phyloP scores from a whole-genome alignment of 306 rosid genomes.

The Lablab purpureus region DNA sequence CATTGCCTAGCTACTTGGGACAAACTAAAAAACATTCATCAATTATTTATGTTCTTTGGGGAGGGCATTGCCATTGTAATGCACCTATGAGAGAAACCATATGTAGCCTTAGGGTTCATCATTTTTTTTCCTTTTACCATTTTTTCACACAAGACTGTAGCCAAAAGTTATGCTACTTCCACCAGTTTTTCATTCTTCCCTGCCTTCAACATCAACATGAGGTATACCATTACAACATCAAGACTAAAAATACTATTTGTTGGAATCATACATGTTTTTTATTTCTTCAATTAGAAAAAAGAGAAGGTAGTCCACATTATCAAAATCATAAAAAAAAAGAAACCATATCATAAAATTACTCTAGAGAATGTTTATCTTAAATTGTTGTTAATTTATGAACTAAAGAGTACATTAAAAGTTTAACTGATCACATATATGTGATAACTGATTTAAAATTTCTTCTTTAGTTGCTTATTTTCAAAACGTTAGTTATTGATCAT shows the following conservation, averaged over 20 bases:
- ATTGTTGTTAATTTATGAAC: not conserved
- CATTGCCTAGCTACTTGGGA: slow-evolving; percentile 48
- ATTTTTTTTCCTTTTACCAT: not conserved
- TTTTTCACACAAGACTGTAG: slow-evolving; percentile 22
- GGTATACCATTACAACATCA: too few relatives aligned
- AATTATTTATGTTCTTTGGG: slow-evolving; percentile 50
- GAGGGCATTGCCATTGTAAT: slow-evolving; percentile 37
- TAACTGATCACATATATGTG: not conserved
- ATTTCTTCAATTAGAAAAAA: too few relatives aligned
- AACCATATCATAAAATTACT: too few relatives aligned
- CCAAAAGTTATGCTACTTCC: not conserved
- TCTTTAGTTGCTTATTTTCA: not conserved
- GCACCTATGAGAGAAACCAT: not conserved
- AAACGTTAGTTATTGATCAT: too few relatives aligned
- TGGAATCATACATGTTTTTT: too few relatives aligned
- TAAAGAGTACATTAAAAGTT: not conserved
- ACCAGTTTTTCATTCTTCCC: not conserved
- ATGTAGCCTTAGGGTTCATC: slow-evolving; percentile 15
- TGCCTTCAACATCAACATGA: slow-evolving; percentile 12
- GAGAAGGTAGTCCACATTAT: too few relatives aligned
- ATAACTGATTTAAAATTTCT: not conserved
- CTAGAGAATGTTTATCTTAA: too few relatives aligned
- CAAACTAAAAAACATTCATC: slow-evolving; percentile 44
- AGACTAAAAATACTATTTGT: too few relatives aligned
- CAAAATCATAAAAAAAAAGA: too few relatives aligned